Percentiles rank a stretch among this genome's conserved stretches.
These are phyloP conservation scores for Schizophyllum commune DNA, from an alignment of 1,284 basidiomycete genomes.

Conservation along the genomic window DNA sequence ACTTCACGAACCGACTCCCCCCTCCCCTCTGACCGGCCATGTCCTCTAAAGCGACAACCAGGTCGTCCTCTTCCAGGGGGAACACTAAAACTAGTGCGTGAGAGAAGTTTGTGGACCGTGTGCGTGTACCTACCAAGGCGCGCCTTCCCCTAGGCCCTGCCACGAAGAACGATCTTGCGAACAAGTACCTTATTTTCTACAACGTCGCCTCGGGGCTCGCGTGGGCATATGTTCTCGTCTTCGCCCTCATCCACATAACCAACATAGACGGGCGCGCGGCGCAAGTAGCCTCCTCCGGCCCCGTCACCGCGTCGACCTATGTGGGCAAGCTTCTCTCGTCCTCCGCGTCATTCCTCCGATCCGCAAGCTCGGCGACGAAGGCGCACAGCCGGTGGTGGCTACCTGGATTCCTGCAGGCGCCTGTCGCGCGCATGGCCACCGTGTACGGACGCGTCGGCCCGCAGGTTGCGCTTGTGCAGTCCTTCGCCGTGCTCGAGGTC, in stretches of 20 bases:
- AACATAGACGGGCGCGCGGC: constrained; percentile 26
- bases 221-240: constrained; percentile 67
- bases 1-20: not conserved
- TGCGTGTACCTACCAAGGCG: too few relatives aligned
- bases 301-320: constrained; percentile 17
- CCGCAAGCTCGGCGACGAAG: constrained; percentile 18
- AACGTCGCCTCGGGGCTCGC: constrained; percentile 67
- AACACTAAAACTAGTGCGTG: not conserved
- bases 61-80: not conserved
- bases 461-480: constrained; percentile 72
- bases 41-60: not conserved
- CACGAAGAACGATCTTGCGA: constrained; percentile 19
- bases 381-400: constrained; percentile 21
- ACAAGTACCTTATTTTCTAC: constrained; percentile 71
- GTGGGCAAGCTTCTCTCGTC: constrained; percentile 25
- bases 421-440: constrained; percentile 38
- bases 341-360: constrained; percentile 19
- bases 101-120: too few relatives aligned
- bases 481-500: constrained; percentile 74
- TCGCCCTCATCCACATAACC: constrained; percentile 41
- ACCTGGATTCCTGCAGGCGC: constrained; percentile 25
- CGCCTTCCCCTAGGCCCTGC: not conserved
- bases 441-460: constrained; percentile 54
- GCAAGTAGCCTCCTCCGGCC: not conserved
- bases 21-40: not conserved